phyloP scores from a whole-genome alignment of 148 eudicot species.

The Beta vulgaris region DNA sequence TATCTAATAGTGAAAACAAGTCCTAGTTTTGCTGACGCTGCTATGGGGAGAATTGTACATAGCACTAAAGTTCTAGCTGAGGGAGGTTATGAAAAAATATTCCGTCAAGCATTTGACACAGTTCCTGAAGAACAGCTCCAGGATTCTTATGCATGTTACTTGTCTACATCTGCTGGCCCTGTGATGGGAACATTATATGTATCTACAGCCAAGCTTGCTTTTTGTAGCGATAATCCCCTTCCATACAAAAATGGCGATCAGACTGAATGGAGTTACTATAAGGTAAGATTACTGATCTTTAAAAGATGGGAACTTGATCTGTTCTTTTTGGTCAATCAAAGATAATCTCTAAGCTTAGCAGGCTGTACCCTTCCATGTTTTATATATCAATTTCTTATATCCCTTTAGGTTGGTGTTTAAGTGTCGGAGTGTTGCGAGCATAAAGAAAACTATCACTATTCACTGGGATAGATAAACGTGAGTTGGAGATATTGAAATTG shows the following conservation, averaged over 20 bases:
- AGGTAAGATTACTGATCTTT: conserved; percentile 67
- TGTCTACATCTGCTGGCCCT: conserved; percentile 94
- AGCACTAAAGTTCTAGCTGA: conserved; percentile 92
- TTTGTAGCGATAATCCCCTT: conserved; percentile 90
- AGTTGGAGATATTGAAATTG: not conserved
- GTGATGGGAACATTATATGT: conserved; percentile 88
- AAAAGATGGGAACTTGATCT: no score
- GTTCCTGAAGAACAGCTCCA: conserved; percentile 80
- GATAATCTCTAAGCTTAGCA: no score
- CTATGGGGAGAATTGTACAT: conserved; percentile 92
- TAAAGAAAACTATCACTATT: no score
- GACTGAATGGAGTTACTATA: conserved; percentile 92
- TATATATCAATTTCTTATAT: no score
- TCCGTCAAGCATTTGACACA: conserved; percentile 83
- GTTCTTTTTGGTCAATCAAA: no score
- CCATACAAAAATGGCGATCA: conserved; percentile 70
- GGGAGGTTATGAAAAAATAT: conserved; percentile 91
- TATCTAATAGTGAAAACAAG: conserved; percentile 70
- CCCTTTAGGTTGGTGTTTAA: no score
- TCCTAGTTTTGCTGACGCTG: conserved; percentile 91
- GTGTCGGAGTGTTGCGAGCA: no score
- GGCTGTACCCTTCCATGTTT: no score
- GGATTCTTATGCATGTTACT: conserved; percentile 76
- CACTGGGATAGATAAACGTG: no score
- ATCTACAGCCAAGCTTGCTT: conserved; percentile 88